Evolutionary conservation across 179 eudicot genomes (phyloP), one percentile per base, ranked within the genome.

Genomic region (Sideroxylon spinosum): DNA sequence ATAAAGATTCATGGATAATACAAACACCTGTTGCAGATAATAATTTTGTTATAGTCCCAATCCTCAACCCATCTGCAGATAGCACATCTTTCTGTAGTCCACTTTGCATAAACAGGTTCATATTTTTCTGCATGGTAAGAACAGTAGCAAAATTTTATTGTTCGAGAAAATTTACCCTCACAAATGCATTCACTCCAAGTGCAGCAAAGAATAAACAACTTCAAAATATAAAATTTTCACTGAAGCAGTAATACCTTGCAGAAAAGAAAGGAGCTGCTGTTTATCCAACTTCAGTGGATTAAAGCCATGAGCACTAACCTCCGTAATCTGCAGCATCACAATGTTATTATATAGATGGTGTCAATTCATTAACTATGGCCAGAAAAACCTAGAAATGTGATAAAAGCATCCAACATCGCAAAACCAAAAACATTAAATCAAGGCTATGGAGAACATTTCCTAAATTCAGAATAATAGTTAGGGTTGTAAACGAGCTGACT

Each of bases 41-140:
- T 84, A 2, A 95, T 93, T 85, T 91, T 90, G 87, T 93, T 89
- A 75, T 88, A 83, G 63, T 95, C 99, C 90, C 91, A 93, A 75
- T 93, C 98, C 85, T 88, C 97, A 74, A 90, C 91, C 95, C 98
- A 91, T 82, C 98, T 87, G 78, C 98, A 95, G 62, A 95, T 78
- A 79, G 99, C 99, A 91, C 98, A 95, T 66, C 98, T 85, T 82
- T 93, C 99, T 9, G 92, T 84, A 26, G 97, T 91, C 98, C 99
- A 95, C 84, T 87, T 95, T 32, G 86, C 87, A 81, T 37, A 19
- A 64, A 93, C 90, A 76, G 98, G 95, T 75, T 93, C 86, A 50
- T 93, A 93, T 16, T 84, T 88, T 76, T 85, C 98, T 95, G 81
- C 46, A 78, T 55, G 59, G 77, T 68, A 49, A 65, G 48, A 70